Evolutionary conservation across 1,284 basidiomycete species (phyloP), one percentile per base, ranked within the genome.

Genomic region (Pulveroboletus sp.): DNA sequence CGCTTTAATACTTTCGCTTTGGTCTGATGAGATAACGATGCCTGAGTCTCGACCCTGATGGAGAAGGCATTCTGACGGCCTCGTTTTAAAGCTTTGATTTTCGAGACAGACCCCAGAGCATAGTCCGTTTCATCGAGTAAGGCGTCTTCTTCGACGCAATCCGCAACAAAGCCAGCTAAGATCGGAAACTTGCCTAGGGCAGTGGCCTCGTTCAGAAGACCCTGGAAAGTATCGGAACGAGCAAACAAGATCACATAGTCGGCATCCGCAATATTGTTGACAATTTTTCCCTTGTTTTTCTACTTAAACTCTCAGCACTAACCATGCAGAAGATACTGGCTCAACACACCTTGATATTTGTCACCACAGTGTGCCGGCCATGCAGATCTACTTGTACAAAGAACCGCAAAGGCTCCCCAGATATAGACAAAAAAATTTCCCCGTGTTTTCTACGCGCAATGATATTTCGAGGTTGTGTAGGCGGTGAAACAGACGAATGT

Each of bases 221-320:
- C 74, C 17, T 74, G 72, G 58, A 80, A 87, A 8, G 77, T 77
- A 60, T 79, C 81, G 24, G 78, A 76, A 39, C 76, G 75, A 24
- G 76, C 65, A 45, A 78, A 79, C 43, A 90, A 71, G 29, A 90
- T 77, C 17, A 79, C 78, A 65, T 81, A 86, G 62, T 85, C 80
- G 6, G 87, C 86, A 18, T 75, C 72, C 7, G 71, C 64, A n/a
- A 81, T 76, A 40, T 79, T 77, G 18, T 76, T 74, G 9, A 76
- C 76, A 42, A 88, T 81, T 58, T 67, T 76, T 15, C 88, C 87
- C 9, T 84, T 85, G 57, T 85, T 76, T 78, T 78, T 84, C 87
- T 89, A 64, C 31, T n/a, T n/a, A n/a, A n/a, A n/a, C n/a, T n/a
- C n/a, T n/a, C n/a, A n/a, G n/a, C n/a, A n/a, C n/a, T n/a, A n/a